A percentile compares a stretch with the other conserved stretches of the same genome.
phyloP scores from a whole-genome alignment of 2,329 filamentous ascomycete species.

The Ilyonectria mors-panacis region DNA sequence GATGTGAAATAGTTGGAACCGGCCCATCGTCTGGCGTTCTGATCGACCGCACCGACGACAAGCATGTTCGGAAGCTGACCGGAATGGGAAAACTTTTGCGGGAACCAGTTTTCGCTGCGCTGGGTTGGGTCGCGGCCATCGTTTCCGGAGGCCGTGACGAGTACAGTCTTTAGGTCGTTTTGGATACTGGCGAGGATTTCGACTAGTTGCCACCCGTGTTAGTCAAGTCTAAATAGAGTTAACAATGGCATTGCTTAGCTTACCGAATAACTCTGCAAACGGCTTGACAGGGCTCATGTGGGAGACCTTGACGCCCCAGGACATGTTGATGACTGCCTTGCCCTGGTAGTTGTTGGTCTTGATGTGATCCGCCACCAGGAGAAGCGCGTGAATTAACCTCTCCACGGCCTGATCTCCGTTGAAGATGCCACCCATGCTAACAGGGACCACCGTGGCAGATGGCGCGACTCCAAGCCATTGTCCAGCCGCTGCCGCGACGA shows the following conservation, averaged over 20 bases:
- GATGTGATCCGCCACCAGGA: slow-evolving; percentile 10
- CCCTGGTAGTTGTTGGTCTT: slow-evolving; percentile 4
- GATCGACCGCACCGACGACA: background rate
- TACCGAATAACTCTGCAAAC: slow-evolving; percentile 8
- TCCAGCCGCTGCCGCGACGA: too few species aligned
- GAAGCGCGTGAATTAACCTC: slow-evolving; percentile 9
- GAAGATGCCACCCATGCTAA: too few species aligned
- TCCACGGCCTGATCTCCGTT: background rate
- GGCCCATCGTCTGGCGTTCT: background rate
- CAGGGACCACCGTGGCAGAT: too few species aligned
- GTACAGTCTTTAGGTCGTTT: background rate
- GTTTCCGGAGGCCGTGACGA: background rate
- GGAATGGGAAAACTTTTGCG: too few species aligned
- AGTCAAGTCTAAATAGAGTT: background rate
- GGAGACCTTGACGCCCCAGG: slow-evolving; percentile 9
- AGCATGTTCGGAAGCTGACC: background rate
- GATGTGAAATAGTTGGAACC: too few species aligned
- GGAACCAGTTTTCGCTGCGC: too few species aligned
- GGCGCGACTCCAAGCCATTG: too few species aligned
- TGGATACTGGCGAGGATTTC: too few species aligned
- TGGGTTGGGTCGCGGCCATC: too few species aligned
- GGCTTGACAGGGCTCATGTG: slow-evolving; percentile 3
- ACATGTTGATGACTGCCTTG: slow-evolving; percentile 19
- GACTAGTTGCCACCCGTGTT: background rate
- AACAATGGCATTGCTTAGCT: too few species aligned